Evolutionary conservation across 768 basidiomycete genomes (phyloP).

Genomic region (Serendipita sp.): DNA sequence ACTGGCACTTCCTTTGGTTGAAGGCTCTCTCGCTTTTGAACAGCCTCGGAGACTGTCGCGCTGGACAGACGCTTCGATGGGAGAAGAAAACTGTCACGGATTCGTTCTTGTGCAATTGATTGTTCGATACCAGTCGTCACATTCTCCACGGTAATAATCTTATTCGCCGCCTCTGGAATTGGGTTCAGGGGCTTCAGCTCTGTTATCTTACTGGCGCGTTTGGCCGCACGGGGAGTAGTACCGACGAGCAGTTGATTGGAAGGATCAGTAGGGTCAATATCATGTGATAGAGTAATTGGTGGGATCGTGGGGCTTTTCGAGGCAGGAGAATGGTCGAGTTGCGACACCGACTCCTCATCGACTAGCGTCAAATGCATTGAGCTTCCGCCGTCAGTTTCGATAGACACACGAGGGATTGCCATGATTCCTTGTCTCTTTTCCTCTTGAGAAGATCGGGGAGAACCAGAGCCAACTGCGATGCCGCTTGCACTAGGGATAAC

Average conservation of each 20-base stretch:
- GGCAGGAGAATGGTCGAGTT: not conserved
- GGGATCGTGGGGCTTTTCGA: not conserved
- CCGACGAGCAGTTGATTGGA: not conserved
- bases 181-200: slow-evolving; percentile 1
- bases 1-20: slow-evolving; percentile 5
- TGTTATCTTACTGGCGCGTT: not conserved
- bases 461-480: not conserved
- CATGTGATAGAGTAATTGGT: not conserved
- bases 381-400: not conserved
- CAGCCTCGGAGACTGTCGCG: not conserved
- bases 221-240: not conserved
- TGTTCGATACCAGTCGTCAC: slow-evolving; percentile 5
- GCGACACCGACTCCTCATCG: not conserved
- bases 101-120: not conserved
- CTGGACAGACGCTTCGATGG: not conserved
- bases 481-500: not conserved
- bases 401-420: slow-evolving; percentile 3
- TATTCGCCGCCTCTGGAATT: not conserved
- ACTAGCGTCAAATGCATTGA: not conserved
- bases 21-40: not conserved
- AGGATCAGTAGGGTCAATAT: not conserved
- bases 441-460: not conserved
- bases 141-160: not conserved
- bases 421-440: not conserved
- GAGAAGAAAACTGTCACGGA: not conserved